phyloP scores from a whole-genome alignment of 192 early-diverging fungal species.

The Podila epicladia region DNA sequence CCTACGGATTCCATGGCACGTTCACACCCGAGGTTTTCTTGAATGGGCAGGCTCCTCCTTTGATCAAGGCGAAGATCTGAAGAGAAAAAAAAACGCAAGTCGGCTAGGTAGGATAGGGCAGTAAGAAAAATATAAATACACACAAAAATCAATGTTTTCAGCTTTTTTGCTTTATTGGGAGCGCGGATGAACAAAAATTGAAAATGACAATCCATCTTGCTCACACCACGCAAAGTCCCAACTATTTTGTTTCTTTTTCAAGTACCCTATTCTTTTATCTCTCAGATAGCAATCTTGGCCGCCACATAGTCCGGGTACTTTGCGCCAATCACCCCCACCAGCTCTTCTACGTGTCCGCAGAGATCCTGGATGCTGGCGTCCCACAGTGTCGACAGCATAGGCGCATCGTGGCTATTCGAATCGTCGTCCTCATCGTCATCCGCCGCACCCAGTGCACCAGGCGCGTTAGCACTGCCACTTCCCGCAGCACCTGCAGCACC shows the following conservation, averaged over 20 bases:
- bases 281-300: constrained; percentile 24
- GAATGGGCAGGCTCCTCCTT: constrained; percentile 8
- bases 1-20: constrained; percentile 48
- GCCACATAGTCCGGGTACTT: constrained; percentile 59
- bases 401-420: constrained; percentile 36
- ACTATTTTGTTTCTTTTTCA: not conserved
- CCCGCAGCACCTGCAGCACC: constrained; percentile 24
- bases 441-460: constrained; percentile 19
- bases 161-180: too few relatives aligned
- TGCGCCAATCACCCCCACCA: constrained; percentile 59
- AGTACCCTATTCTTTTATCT: not conserved
- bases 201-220: too few relatives aligned
- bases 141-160: too few relatives aligned
- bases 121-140: too few relatives aligned
- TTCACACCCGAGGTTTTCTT: constrained; percentile 47
- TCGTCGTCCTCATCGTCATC: constrained; percentile 44
- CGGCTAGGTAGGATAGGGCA: too few relatives aligned
- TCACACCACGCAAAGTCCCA: too few relatives aligned
- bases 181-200: too few relatives aligned
- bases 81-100: not conserved
- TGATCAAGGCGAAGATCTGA: constrained; percentile 37
- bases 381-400: constrained; percentile 61
- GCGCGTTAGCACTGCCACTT: constrained; percentile 32
- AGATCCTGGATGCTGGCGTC: constrained; percentile 65
- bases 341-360: constrained; percentile 67